phyloP scores from a whole-genome alignment of 495 filamentous ascomycete genomes.

The Extremus antarcticus region DNA sequence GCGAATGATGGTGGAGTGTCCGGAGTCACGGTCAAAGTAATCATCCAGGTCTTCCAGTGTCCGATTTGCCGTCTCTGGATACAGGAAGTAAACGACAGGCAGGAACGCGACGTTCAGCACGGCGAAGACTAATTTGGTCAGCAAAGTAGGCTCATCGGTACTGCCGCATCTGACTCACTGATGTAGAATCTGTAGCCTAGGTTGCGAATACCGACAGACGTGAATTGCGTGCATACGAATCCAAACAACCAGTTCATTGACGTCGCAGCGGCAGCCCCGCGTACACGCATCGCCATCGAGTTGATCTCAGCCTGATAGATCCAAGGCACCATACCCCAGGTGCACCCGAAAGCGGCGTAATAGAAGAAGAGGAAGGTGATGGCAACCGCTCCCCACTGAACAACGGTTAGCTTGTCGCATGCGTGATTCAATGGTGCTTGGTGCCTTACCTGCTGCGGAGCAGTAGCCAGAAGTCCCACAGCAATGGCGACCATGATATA shows the following conservation, averaged over 20 bases:
- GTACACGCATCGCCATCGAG: conserved; percentile 31
- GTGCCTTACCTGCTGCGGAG: neutral
- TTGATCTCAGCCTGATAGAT: conserved; percentile 36
- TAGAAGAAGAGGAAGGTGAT: conserved; percentile 32
- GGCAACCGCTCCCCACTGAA: conserved; percentile 19
- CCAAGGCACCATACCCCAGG: conserved; percentile 32
- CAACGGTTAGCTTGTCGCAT: neutral
- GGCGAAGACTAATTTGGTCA: neutral
- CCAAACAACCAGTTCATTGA: conserved; percentile 32
- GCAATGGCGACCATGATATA: conserved; percentile 27
- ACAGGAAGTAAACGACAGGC: neutral
- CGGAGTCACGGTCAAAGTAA: conserved; percentile 16
- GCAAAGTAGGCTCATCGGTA: neutral
- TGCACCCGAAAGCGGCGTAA: conserved; percentile 27
- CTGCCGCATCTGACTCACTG: neutral
- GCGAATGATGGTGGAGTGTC: conserved; percentile 17
- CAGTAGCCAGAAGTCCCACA: conserved; percentile 11
- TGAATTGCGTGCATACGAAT: conserved; percentile 32
- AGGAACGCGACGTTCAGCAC: neutral
- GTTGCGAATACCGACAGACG: conserved; percentile 27
- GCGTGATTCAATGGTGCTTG: neutral
- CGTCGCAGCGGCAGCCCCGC: conserved; percentile 30
- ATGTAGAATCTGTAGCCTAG: conserved; percentile 32
- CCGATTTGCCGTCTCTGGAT: neutral
- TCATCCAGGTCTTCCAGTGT: conserved; percentile 2